Evolutionary conservation across 1,139 yeast genomes (phyloP).

Genomic region (Kodamaea sp.): DNA sequence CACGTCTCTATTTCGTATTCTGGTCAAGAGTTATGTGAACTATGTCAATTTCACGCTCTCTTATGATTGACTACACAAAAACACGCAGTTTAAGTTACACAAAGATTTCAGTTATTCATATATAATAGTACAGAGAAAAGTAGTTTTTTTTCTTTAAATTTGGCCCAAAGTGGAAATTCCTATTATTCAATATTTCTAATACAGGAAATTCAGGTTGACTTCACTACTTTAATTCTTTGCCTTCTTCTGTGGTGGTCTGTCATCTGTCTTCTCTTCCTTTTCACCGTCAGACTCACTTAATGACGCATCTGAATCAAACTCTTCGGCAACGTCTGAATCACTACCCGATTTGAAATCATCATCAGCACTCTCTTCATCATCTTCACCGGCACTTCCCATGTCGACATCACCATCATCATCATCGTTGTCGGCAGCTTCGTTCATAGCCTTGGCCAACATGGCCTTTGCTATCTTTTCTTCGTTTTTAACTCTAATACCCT

Average conservation of each 20-base stretch:
- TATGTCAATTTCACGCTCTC: too few relatives aligned
- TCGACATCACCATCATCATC: slow-evolving; percentile 57
- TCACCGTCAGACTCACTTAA: slow-evolving; percentile 35
- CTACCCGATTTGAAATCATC: slow-evolving; percentile 64
- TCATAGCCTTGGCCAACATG: slow-evolving; percentile 72
- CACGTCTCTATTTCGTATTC: too few relatives aligned
- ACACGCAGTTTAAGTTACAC: too few relatives aligned
- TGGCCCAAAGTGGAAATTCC: slow-evolving; percentile 1
- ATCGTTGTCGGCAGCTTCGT: slow-evolving; percentile 65
- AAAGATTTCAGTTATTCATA: neutral
- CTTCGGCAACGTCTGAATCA: slow-evolving; percentile 79
- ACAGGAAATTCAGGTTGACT: neutral
- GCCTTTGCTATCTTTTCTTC: slow-evolving; percentile 88
- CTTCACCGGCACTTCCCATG: slow-evolving; percentile 72
- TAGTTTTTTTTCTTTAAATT: neutral
- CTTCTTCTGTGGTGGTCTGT: slow-evolving; percentile 46
- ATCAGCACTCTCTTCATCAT: slow-evolving; percentile 65
- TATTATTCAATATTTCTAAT: slow-evolving; percentile 2
- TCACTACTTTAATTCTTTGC: slow-evolving; percentile 26
- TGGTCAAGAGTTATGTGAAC: too few relatives aligned
- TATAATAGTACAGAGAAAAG: slow-evolving; percentile 1
- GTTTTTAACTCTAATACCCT: slow-evolving; percentile 77
- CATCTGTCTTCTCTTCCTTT: slow-evolving; percentile 34
- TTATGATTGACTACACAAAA: too few relatives aligned
- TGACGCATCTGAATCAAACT: slow-evolving; percentile 72